Percentiles rank a stretch among this genome's conserved stretches.
phyloP scores from a whole-genome alignment of 306 rosid genomes.

The Purshia tridentata region DNA sequence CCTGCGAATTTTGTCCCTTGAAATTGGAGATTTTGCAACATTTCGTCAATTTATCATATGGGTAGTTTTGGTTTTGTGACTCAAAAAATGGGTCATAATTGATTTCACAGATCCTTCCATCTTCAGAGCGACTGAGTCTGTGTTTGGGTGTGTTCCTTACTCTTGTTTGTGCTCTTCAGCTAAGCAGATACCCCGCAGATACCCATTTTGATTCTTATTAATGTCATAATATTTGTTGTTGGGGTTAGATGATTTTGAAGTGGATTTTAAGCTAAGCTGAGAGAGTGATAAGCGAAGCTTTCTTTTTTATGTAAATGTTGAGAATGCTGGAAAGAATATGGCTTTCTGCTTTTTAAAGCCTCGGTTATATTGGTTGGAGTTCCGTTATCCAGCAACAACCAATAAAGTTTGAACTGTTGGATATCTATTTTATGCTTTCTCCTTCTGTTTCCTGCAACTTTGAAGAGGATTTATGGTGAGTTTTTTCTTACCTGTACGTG shows the following conservation, averaged over 20 bases:
- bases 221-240: constrained; percentile 12
- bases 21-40: constrained; percentile 10
- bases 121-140: neutral
- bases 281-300: constrained; percentile 36
- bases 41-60: constrained; percentile 5
- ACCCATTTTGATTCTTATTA: constrained; percentile 20
- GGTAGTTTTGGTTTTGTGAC: constrained; percentile 23
- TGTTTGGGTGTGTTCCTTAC: neutral
- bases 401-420: neutral
- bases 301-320: constrained; percentile 22
- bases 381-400: constrained; percentile 9
- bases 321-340: constrained; percentile 25
- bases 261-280: constrained; percentile 46
- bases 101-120: constrained; percentile 18
- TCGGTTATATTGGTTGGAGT: constrained; percentile 22
- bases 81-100: constrained; percentile 23
- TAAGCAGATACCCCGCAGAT: constrained; percentile 9
- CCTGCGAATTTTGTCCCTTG: neutral
- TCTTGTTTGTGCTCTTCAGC: constrained; percentile 8
- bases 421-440: constrained; percentile 21
- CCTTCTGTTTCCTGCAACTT: constrained; percentile 1
- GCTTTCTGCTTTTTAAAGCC: constrained; percentile 27
- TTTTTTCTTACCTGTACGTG: constrained; percentile 28
- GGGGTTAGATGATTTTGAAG: constrained; percentile 32
- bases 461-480: constrained; percentile 12